Percentiles rank a stretch among this genome's conserved stretches.
Evolutionary conservation across 2,329 filamentous ascomycete genomes (phyloP).

Genomic region (Fusarium begoniae): DNA sequence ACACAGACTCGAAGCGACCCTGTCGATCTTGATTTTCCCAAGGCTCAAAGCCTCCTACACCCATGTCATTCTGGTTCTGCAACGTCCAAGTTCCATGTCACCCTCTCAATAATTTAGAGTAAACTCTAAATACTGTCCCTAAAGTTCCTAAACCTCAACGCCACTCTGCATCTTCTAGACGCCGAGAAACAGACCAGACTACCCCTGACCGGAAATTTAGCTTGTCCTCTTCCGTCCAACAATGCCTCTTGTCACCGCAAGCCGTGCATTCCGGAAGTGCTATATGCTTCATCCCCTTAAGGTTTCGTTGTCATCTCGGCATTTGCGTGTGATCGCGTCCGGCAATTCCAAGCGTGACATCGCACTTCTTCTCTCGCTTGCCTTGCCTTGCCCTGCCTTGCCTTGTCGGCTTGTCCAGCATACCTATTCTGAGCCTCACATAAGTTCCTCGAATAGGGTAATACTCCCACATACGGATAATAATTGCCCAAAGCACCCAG

Average conservation of each 20-base stretch:
- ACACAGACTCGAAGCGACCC: not conserved
- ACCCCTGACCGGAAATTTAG: not conserved
- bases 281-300: constrained; percentile 4
- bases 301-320: constrained; percentile 12
- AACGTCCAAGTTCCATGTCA: not conserved
- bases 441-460: not conserved
- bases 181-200: not conserved
- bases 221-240: constrained; percentile 2
- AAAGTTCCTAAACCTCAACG: not conserved
- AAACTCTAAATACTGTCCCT: constrained; percentile 11
- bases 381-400: not conserved
- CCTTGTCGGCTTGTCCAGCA: not conserved
- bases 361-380: not conserved
- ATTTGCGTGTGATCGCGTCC: constrained; percentile 23
- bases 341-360: constrained; percentile 21
- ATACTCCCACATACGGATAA: not conserved
- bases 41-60: not conserved
- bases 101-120: not conserved
- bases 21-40: constrained; percentile 21
- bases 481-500: not conserved
- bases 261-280: not conserved
- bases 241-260: not conserved
- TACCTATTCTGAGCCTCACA: constrained; percentile 9
- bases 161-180: not conserved
- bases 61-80: not conserved